Evolutionary conservation across 1,139 yeast genomes (phyloP), one percentile per base, ranked within the genome.

Genomic region (Nakaseomyces delphensis): DNA sequence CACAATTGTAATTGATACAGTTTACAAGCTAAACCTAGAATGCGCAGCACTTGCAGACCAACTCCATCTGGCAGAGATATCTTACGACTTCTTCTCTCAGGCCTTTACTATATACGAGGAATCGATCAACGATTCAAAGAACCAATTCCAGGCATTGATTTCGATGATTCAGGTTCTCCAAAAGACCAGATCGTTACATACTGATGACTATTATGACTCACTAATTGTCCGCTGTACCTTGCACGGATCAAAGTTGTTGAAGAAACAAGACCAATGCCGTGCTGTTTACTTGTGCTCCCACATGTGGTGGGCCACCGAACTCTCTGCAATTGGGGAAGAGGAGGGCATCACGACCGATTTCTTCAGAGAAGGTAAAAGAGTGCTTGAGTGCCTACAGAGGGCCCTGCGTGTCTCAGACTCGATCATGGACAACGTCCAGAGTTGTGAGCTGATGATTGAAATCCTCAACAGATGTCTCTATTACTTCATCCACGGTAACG

Each of bases 241-340:
- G 39, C 85, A 87, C 57, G 95, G 95, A 1, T 84, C 95, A 8
- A 85, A 85, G 59, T 70, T 91, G 44, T 71, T 91, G 57, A 86
- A 85, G 60, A 91, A 89, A 60, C 91, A 91, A 27, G 97, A 89
- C 56, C 98, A 89, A 62, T 89, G 97, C 59, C 76, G 96, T 18
- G 80, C 95, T 0, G 94, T 91, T 5, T 85, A 83, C 57, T 66
- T 77, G 43, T 89, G 96, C 42, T 81, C 95, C 3, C 96, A 91
- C 63, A 67, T 91, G 42, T 91, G 96, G 96, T 87, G 95, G 94
- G 83, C 93, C 62, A 73, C 81, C 16, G 89, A 83, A 51, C 65
- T 70, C 33, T 66, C 74, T 15, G 66, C 68, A 3, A 55, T 68
- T 37, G 72, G 74, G 8, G 76, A 72, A 48, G 73, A 70, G 46